Base-by-base conservation (phyloP, 805 yeast genomes). In the Jamesozyma rosinii region DNA sequence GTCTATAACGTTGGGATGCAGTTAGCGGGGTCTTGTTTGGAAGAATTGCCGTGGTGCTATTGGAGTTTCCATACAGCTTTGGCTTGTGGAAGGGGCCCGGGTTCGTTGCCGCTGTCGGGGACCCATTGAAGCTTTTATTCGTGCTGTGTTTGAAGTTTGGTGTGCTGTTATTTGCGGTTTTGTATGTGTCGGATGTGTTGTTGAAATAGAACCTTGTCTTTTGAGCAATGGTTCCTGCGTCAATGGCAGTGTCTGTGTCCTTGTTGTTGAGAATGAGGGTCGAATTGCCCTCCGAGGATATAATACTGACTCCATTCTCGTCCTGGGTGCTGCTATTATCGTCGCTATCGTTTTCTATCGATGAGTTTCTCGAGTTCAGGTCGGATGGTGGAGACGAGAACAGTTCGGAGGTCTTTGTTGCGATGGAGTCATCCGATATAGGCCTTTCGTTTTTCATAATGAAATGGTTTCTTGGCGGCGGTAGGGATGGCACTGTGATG, bases 1-100 rank as follows among this genome's bases (percentile, higher is more conserved):
- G 45, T 36, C 72, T 58, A 40, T 64, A 64, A 29, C 65, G 57
- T 48, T 69, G 75, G 1, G 72, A 68, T 0, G 74, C 72, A 0
- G 74, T 69, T 48, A 68, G 46, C 2, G 45, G 44, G 2, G 33
- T n/a, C 21, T 44, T 40, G 15, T 37, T 48, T 0, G 44, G 15
- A 9, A 44, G 21, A 32, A 46, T 37, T 24, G 53, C 49, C 22
- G 57, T 34, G 9, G 55, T 42, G 43, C 49, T 44, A 35, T 44
- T 47, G 14, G 47, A 46, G 31, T 36, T 44, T 2, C 43, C 43
- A 40, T 46, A 45, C 21, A 46, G 19, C 18, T 26, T 19, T 17
- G 40, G 40, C 37, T 36, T 41, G 10, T 36, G 20, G 31, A 31
- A 40, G 10, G 29, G 11, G 6, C 6, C 29, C 6, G 29, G 11